phyloP scores from a whole-genome alignment of 192 early-diverging fungal species.

The Dissophora globulifera region DNA sequence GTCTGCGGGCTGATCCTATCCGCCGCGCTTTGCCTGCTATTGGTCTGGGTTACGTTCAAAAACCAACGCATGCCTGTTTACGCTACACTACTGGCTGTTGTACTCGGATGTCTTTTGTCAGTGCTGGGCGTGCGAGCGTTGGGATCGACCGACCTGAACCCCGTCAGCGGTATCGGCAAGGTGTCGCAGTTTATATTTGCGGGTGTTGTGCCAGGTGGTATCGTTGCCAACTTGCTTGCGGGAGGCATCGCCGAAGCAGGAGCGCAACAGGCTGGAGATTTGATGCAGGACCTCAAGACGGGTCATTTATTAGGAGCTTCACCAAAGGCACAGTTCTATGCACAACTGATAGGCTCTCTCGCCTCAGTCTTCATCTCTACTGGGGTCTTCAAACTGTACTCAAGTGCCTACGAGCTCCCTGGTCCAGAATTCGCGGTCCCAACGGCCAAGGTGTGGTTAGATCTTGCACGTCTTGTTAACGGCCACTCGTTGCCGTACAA shows the following conservation, averaged over 20 bases:
- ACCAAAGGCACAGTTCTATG: conserved; percentile 86
- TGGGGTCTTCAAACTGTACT: conserved; percentile 75
- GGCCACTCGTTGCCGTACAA: conserved; percentile 75
- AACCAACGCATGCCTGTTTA: conserved; percentile 66
- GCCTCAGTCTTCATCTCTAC: conserved; percentile 77
- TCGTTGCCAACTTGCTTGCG: conserved; percentile 80
- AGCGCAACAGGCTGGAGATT: conserved; percentile 54
- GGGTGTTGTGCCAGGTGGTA: conserved; percentile 73
- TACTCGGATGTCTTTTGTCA: conserved; percentile 79
- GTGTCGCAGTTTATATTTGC: conserved; percentile 88
- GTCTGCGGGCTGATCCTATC: conserved; percentile 73
- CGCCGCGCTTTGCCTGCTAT: conserved; percentile 66
- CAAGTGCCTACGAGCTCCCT: conserved; percentile 71
- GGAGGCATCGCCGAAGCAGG: conserved; percentile 84
- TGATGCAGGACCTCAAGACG: conserved; percentile 90
- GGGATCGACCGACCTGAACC: conserved; percentile 88
- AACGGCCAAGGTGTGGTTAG: conserved; percentile 83
- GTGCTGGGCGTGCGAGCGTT: conserved; percentile 84
- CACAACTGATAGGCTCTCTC: conserved; percentile 82
- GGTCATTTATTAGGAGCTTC: conserved; percentile 87
- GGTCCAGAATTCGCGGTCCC: conserved; percentile 78
- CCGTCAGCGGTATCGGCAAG: conserved; percentile 87
- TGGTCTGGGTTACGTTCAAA: conserved; percentile 73
- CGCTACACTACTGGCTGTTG: conserved; percentile 75
- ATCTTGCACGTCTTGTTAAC: conserved; percentile 81